phyloP scores from a whole-genome alignment of 2,329 filamentous ascomycete genomes.

The Cercospora sp. region DNA sequence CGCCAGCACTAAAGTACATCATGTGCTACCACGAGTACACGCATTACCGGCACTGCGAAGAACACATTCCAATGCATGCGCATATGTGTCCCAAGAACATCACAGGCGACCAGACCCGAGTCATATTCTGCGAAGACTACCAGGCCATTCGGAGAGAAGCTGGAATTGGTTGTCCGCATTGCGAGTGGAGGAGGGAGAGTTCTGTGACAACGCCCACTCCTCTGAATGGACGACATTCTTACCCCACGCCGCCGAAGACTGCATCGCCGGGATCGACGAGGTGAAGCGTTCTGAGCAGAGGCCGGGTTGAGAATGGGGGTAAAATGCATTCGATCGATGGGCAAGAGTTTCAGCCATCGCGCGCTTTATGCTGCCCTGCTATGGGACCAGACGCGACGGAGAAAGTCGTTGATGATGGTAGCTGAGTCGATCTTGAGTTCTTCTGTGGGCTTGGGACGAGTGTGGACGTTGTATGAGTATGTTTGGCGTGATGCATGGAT shows the following conservation, averaged over 20 bases:
- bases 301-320: background rate
- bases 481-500: background rate
- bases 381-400: background rate
- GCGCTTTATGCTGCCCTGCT: background rate
- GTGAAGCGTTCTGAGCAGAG: slow-evolving; percentile 7
- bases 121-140: slow-evolving; percentile 39
- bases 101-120: slow-evolving; percentile 31
- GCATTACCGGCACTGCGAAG: slow-evolving; percentile 33
- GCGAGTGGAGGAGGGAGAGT: slow-evolving; percentile 11
- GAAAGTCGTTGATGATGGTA: background rate
- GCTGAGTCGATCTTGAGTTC: background rate
- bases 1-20: background rate
- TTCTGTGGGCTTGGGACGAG: background rate
- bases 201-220: slow-evolving; percentile 18
- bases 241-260: slow-evolving; percentile 29
- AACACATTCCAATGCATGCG: slow-evolving; percentile 36
- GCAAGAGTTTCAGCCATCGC: background rate
- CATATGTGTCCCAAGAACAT: slow-evolving; percentile 37
- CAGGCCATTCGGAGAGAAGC: slow-evolving; percentile 25
- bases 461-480: background rate
- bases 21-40: slow-evolving; percentile 41
- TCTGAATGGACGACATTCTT: slow-evolving; percentile 12
- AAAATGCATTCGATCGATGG: background rate
- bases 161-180: slow-evolving; percentile 28
- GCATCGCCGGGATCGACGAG: slow-evolving; percentile 23